Evolutionary conservation across 306 rosid species (phyloP), one percentile per base, ranked within the genome.

Genomic region (Psophocarpus tetragonolobus): DNA sequence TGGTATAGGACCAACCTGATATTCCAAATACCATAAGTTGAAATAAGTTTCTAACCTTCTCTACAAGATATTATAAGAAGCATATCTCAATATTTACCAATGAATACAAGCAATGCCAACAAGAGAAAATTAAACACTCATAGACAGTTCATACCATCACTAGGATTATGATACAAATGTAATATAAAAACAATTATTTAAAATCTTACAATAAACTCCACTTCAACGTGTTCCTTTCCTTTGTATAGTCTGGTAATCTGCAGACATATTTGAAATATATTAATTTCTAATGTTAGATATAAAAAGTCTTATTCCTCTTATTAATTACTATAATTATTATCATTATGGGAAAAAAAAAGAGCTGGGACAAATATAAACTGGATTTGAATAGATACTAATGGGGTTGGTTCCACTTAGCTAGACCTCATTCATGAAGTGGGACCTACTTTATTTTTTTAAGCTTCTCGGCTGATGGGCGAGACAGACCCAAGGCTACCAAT

Each of bases 1-100:
- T 33, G 99, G 99, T 87, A 95, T 80, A 23, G 99, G 99, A 65
- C 99, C 99, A 82, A 92, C 96, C 99, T 95, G 84, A 77, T 71
- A 69, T 60, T 73, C 23, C 53, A 79, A 75, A 66, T 75, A 65
- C 47, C 17, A 51, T 24, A 56, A 47, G 76, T 70, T 61, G 42
- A 69, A 79, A 75, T 26, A 75, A 2, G 39, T 29, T 57, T 56
- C 53, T 45, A 81, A 44, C 30, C 64, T 64, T 41, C 9, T 48
- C 35, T 13, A 20, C 48, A 39, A 20, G 58, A 29, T 53, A 74
- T 29, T 48, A 27, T 45, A 67, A 66, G 76, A 83, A 73, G 62
- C 61, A 58, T 21, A 74, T 68, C 69, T 35, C 8, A 23, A 65
- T 60, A 62, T 56, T 62, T 68, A 60, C 63, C 48, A 53, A 41